Percentiles rank a stretch among this genome's conserved stretches.
phyloP scores from a whole-genome alignment of 2,329 filamentous ascomycete species.

The Ophiostoma sp. region DNA sequence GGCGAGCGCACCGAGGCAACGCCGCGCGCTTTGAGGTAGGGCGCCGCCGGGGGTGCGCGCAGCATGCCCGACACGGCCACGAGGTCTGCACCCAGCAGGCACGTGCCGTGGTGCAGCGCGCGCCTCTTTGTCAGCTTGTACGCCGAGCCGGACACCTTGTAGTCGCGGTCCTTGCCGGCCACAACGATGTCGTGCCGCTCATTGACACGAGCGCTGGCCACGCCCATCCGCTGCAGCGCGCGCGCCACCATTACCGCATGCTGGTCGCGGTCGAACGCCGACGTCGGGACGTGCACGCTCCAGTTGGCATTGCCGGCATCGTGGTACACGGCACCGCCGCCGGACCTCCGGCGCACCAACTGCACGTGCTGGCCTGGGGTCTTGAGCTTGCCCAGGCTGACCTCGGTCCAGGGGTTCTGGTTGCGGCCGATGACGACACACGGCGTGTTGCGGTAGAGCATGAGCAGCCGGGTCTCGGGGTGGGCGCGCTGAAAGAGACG shows the following conservation, averaged over 20 bases:
- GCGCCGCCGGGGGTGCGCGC: constrained; percentile 64
- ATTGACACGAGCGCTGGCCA: constrained; percentile 69
- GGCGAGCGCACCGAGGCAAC: constrained; percentile 87
- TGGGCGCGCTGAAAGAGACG: constrained; percentile 72
- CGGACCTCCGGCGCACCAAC: constrained; percentile 77
- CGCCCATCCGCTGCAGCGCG: constrained; percentile 63
- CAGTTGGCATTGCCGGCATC: constrained; percentile 92
- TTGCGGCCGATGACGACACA: constrained; percentile 91
- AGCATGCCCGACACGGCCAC: constrained; percentile 62
- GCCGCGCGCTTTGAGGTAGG: constrained; percentile 72
- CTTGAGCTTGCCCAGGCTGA: constrained; percentile 61
- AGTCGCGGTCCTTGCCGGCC: constrained; percentile 35
- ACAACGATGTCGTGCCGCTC: constrained; percentile 89
- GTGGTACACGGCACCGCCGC: constrained; percentile 91
- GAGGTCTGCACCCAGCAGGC: constrained; percentile 73
- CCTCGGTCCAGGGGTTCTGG: constrained; percentile 95
- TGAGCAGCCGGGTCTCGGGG: constrained; percentile 67
- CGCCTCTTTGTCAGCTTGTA: constrained; percentile 83
- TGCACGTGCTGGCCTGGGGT: constrained; percentile 34
- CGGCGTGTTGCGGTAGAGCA: constrained; percentile 82
- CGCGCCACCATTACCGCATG: constrained; percentile 90
- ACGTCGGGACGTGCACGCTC: constrained; percentile 77
- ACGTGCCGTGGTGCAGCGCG: constrained; percentile 86
- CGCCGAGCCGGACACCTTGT: constrained; percentile 86
- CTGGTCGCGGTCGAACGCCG: constrained; percentile 71